phyloP scores from a whole-genome alignment of 192 early-diverging fungal genomes.

The Mycoemilia scoparia region DNA sequence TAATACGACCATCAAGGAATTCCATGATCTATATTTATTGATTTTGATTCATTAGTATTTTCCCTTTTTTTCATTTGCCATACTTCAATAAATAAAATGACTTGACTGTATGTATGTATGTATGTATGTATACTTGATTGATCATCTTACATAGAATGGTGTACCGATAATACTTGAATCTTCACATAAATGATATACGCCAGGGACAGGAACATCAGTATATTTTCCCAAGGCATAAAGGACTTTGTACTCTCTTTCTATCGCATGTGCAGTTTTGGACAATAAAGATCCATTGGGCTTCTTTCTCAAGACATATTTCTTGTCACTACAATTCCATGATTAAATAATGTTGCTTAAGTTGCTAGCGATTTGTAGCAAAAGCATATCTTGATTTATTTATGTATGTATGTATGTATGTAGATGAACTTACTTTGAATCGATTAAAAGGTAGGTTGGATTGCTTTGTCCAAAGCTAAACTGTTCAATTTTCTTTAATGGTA shows the following conservation, averaged over 20 bases:
- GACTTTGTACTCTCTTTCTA: conserved; percentile 78
- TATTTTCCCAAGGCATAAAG: conserved; percentile 53
- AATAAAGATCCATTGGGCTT: conserved; percentile 77
- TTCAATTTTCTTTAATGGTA: conserved; percentile 47
- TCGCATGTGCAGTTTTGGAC: conserved; percentile 73
- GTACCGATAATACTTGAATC: conserved; percentile 70
- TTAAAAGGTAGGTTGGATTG: conserved; percentile 85
- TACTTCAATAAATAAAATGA: no score
- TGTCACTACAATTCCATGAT: no score
- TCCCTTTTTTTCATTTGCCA: no score
- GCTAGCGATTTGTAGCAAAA: background rate
- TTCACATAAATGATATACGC: conserved; percentile 74
- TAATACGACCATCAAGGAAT: conserved; percentile 80
- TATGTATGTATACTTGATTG: background rate
- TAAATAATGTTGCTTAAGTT: background rate
- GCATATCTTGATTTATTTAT: conserved; percentile 1
- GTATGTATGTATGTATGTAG: conserved; percentile 39
- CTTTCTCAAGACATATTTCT: conserved; percentile 69
- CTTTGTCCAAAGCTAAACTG: conserved; percentile 88
- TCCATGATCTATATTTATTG: conserved; percentile 79
- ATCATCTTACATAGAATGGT: conserved; percentile 82
- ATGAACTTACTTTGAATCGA: no score
- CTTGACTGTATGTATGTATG: no score
- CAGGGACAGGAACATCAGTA: conserved; percentile 75
- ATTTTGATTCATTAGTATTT: no score